These are phyloP conservation scores for Cavenderia fasciculata DNA, from an alignment of 78 protist genomes.

Conservation along the genomic window DNA sequence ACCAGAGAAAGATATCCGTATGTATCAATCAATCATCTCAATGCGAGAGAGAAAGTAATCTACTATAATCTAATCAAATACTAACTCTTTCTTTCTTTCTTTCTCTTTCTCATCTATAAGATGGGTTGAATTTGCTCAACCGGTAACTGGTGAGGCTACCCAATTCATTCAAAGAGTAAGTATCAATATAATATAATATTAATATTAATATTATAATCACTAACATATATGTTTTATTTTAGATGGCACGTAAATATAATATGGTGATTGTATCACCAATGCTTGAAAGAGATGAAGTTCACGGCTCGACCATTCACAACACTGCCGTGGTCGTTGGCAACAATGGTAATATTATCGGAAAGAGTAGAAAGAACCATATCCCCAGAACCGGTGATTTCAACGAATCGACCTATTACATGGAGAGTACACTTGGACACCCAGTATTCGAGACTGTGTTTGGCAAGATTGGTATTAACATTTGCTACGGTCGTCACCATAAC, in stretches of 20 bases:
- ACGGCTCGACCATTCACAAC: slow-evolving; percentile 90
- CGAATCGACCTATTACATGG: slow-evolving; percentile 96
- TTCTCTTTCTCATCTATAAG: too few species aligned
- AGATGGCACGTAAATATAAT: slow-evolving; percentile 87
- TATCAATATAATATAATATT: neutral
- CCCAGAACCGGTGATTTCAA: slow-evolving; percentile 98
- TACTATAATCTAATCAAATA: too few species aligned
- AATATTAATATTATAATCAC: neutral
- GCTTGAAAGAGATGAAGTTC: slow-evolving; percentile 91
- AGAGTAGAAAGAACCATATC: slow-evolving; percentile 95
- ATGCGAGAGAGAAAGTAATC: neutral
- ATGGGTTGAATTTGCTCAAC: slow-evolving; percentile 95
- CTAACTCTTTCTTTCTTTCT: too few species aligned
- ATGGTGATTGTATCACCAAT: slow-evolving; percentile 96
- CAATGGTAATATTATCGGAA: slow-evolving; percentile 89
- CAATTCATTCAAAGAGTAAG: slow-evolving; percentile 69
- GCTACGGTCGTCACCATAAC: slow-evolving; percentile 97
- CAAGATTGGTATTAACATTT: slow-evolving; percentile 93
- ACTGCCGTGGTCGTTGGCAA: slow-evolving; percentile 94
- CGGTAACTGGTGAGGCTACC: slow-evolving; percentile 87
- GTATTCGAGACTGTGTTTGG: slow-evolving; percentile 95
- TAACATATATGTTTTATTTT: too few species aligned
- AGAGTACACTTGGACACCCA: slow-evolving; percentile 93
- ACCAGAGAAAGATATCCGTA: slow-evolving; percentile 96
- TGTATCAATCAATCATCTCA: too few species aligned